Conservation (phyloP, 768 basidiomycete species). For the Mrakia gelida region DNA sequence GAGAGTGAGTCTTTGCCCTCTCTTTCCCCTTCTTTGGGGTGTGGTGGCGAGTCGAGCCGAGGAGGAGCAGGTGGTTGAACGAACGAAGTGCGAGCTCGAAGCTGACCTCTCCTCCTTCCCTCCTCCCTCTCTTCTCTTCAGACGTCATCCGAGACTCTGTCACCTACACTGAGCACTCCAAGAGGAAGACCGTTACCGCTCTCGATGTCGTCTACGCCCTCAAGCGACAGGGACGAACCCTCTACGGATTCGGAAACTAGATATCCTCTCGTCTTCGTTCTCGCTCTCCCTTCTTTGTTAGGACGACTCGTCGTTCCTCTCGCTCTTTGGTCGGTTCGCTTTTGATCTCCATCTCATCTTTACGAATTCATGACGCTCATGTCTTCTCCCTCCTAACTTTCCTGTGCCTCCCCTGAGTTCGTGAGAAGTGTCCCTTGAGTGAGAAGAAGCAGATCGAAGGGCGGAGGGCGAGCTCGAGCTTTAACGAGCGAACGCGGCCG, state of each 20-base stretch:
- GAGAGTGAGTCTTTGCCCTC: conserved; percentile 50
- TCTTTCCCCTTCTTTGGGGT: not conserved
- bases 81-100: not conserved
- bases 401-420: no score
- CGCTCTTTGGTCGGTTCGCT: not conserved
- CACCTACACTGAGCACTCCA: conserved; percentile 97
- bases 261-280: conserved; percentile 1
- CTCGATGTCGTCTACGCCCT: conserved; percentile 74
- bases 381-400: not conserved
- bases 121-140: conserved; percentile 38
- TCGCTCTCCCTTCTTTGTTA: not conserved
- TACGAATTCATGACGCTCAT: conserved; percentile 1
- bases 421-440: no score
- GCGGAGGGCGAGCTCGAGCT: no score
- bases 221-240: conserved; percentile 65
- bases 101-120: not conserved
- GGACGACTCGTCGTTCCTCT: not conserved
- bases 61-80: not conserved
- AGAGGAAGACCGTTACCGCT: conserved; percentile 86
- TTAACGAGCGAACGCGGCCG: no score
- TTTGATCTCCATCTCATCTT: not conserved
- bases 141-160: conserved; percentile 89
- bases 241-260: conserved; percentile 67
- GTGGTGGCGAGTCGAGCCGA: no score
- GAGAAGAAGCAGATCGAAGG: no score